Conservation (phyloP, 2,329 filamentous ascomycete genomes). For the Monosporascus sp. region DNA sequence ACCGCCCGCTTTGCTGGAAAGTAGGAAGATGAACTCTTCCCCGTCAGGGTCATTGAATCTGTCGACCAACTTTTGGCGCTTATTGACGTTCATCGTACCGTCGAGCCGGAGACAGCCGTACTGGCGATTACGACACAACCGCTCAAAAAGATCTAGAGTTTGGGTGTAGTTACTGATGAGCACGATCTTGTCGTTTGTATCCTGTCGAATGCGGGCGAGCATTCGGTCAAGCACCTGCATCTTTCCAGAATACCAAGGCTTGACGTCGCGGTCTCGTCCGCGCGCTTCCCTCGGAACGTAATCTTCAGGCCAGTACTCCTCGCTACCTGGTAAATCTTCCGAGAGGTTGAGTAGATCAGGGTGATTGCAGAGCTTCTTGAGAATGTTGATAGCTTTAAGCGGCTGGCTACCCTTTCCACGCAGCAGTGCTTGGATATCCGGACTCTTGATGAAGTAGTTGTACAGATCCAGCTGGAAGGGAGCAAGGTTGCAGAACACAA, state of each 20-base stretch:
- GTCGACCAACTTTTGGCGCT: conserved; percentile 94
- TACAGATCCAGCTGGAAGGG: conserved; percentile 91
- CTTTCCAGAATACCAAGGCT: conserved; percentile 95
- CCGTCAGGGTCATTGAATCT: conserved; percentile 94
- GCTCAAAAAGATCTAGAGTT: conserved; percentile 90
- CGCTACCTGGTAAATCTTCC: conserved; percentile 80
- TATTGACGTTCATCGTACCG: conserved; percentile 96
- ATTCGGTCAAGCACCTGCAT: conserved; percentile 98
- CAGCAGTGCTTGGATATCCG: conserved; percentile 86
- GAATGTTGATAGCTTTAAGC: conserved; percentile 88
- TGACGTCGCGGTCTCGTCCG: conserved; percentile 86
- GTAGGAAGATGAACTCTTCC: conserved; percentile 86
- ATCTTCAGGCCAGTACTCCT: conserved; percentile 74
- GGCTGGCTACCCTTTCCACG: conserved; percentile 93
- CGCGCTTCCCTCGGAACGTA: conserved; percentile 83
- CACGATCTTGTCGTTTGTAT: conserved; percentile 98
- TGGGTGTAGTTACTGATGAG: conserved; percentile 98
- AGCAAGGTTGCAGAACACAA: conserved; percentile 93
- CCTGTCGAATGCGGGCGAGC: conserved; percentile 89
- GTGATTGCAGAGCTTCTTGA: conserved; percentile 98
- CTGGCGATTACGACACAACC: conserved; percentile 73
- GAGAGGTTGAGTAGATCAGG: conserved; percentile 83
- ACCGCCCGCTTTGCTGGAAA: conserved; percentile 93
- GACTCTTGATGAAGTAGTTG: conserved; percentile 94
- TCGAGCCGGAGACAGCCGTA: conserved; percentile 89